phyloP scores from a whole-genome alignment of 148 eudicot species.

The Gaultheria prostrata region DNA sequence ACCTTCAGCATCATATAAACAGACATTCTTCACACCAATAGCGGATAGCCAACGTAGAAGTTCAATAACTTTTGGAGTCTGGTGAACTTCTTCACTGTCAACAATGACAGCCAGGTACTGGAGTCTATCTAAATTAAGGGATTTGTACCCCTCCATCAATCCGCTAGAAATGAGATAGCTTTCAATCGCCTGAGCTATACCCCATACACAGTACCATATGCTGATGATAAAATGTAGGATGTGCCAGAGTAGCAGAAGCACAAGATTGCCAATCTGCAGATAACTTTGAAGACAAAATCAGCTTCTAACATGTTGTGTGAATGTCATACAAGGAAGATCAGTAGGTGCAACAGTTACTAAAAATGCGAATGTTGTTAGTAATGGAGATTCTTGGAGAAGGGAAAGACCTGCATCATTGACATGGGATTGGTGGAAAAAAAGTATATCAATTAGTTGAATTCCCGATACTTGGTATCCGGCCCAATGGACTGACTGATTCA shows the following conservation, averaged over 20 bases:
- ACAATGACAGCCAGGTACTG: constrained; percentile 71
- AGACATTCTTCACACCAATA: constrained; percentile 72
- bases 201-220: constrained; percentile 39
- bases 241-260: constrained; percentile 48
- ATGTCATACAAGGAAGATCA: background rate
- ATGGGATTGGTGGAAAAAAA: too few species aligned
- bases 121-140: constrained; percentile 56
- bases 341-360: background rate
- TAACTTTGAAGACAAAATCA: constrained; percentile 13
- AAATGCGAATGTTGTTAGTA: background rate
- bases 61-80: constrained; percentile 53
- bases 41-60: constrained; percentile 62
- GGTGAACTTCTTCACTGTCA: constrained; percentile 79
- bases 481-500: background rate
- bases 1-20: constrained; percentile 90
- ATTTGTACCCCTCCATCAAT: constrained; percentile 36
- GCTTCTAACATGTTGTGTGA: background rate
- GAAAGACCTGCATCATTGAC: background rate
- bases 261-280: constrained; percentile 50
- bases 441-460: background rate
- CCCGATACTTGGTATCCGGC: background rate
- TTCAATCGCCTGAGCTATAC: constrained; percentile 40
- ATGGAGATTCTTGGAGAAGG: background rate
- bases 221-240: constrained; percentile 55
- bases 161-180: constrained; percentile 59